These are phyloP conservation scores for Lupinus albus DNA, from an alignment of 306 rosid species.

Conservation along the genomic window DNA sequence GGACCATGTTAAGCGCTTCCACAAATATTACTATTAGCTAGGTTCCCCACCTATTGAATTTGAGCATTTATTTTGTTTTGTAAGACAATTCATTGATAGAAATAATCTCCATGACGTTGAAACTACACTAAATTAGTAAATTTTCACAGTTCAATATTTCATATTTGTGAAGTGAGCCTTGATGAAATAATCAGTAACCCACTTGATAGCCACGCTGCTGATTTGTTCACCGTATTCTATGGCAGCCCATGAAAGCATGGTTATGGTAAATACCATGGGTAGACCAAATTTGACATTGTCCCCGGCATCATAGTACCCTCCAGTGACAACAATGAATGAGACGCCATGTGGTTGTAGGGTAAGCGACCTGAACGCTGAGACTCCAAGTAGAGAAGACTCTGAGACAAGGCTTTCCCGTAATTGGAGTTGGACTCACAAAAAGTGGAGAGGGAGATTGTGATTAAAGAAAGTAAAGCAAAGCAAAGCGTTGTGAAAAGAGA, in stretches of 20 bases:
- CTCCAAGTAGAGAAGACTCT: constrained; percentile 79
- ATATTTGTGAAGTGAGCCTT: constrained; percentile 75
- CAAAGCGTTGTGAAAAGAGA: constrained; percentile 37
- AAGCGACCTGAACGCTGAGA: constrained; percentile 85
- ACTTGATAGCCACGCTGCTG: constrained; percentile 67
- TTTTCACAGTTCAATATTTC: too few species aligned
- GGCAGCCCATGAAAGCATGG: constrained; percentile 81
- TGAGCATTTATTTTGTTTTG: neutral
- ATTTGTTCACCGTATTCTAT: constrained; percentile 61
- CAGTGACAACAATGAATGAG: constrained; percentile 32
- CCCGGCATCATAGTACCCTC: constrained; percentile 95
- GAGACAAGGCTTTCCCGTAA: constrained; percentile 67
- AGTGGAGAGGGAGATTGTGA: constrained; percentile 35
- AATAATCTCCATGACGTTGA: neutral
- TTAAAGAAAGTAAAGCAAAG: constrained; percentile 45
- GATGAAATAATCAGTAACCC: constrained; percentile 92
- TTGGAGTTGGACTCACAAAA: constrained; percentile 48
- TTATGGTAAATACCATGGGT: constrained; percentile 87
- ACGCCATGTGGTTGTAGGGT: constrained; percentile 89
- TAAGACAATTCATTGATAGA: too few species aligned
- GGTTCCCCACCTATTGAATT: neutral
- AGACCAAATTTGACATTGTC: constrained; percentile 85
- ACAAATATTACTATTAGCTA: neutral
- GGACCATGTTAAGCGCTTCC: too few species aligned
- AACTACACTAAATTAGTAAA: too few species aligned